These are phyloP conservation scores for Ochromonas danica DNA, from an alignment of 108 stramenopile species.

Conservation along the genomic window DNA sequence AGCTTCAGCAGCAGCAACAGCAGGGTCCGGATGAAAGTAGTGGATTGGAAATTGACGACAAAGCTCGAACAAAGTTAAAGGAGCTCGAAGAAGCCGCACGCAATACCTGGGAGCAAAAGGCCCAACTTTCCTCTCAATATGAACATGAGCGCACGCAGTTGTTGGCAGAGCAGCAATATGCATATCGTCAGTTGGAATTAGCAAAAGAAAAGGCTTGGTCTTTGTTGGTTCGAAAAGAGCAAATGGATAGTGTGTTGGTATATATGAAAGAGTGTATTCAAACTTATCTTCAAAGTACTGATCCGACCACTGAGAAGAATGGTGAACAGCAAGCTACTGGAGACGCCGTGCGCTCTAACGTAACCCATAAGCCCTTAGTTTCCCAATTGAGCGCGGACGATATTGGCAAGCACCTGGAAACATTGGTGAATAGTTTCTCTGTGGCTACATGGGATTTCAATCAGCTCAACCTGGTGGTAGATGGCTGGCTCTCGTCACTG, in stretches of 20 bases:
- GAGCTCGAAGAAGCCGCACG: constrained; percentile 9
- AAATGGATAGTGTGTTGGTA: not conserved
- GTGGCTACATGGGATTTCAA: too few relatives aligned
- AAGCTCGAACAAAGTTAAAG: not conserved
- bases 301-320: too few relatives aligned
- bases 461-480: too few relatives aligned
- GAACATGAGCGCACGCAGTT: constrained; percentile 9
- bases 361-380: too few relatives aligned
- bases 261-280: constrained; percentile 11
- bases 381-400: too few relatives aligned
- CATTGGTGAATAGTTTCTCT: too few relatives aligned
- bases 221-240: constrained; percentile 9
- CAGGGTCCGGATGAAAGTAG: too few relatives aligned
- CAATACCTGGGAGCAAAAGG: constrained; percentile 29
- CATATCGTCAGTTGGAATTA: not conserved
- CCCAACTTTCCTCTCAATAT: constrained; percentile 1
- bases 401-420: too few relatives aligned
- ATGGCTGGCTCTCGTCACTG: not conserved
- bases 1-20: too few relatives aligned
- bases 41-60: not conserved
- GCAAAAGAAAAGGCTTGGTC: constrained; percentile 1
- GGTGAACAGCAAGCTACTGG: too few relatives aligned
- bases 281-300: not conserved
- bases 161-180: constrained; percentile 20
- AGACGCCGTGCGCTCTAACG: too few relatives aligned